Base-by-base conservation (phyloP, 2,329 filamentous ascomycete genomes). In the Aureobasidium vineae region DNA sequence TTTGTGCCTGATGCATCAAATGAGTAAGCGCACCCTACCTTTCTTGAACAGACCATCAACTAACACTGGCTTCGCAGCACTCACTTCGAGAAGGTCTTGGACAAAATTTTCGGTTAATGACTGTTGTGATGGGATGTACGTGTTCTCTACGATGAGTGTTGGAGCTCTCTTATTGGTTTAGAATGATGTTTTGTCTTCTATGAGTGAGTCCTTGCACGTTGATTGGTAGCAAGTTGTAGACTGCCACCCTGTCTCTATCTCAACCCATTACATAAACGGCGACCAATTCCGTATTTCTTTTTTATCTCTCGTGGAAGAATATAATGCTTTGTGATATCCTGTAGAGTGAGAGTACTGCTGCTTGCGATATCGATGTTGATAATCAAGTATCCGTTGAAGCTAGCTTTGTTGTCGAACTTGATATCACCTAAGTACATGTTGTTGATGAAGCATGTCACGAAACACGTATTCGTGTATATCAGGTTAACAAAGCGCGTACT, bases 1-100 rank as follows among this genome's bases (percentile, higher is more conserved):
- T 90, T 83, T 72, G 79, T 88, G 13, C 80, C 83, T 1, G 31
- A 40, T 13, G 75, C 57, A 33, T 68, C 70, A 33, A 66, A 68
- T 3, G 70, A 63, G 70, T 69, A 67, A 59, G 69, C 66, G 21
- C 11, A 1, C 15, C 28, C 23, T 36, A 13, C 19, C 8, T 16
- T n/a, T 5, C 5, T 31, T 10, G 2, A 11, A 21, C 10, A 13
- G 0, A 11, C 2, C 21, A 21, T 41, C 33, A 13, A 47, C 59
- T 63, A 52, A 63, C 10, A 47, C 3, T 6, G 8, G 26, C 11
- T 15, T 21, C 26, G 33, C 21, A 63, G 59, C 59, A 19, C 59
- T 23, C 41, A 40, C 19, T 63, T 63, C 23, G 59, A 63, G 31
- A 63, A 63, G 16, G 59, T 36, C n/a, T 23, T 63, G 43, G 45